phyloP scores from a whole-genome alignment of 371 early-diverging fungal genomes.

The Fennellomyces sp. region DNA sequence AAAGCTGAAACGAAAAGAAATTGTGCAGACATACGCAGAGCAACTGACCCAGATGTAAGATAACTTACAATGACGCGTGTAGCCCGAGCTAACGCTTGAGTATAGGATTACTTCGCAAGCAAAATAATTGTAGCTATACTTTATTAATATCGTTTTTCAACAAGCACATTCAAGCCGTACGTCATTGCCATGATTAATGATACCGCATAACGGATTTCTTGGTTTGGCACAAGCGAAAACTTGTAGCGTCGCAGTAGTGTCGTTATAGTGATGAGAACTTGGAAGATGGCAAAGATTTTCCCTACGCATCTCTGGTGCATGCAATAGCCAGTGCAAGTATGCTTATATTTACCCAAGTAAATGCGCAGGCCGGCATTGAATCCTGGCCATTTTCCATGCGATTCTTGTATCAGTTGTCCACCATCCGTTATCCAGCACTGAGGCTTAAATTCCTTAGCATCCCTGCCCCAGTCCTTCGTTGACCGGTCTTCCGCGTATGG shows the following conservation, averaged over 20 bases:
- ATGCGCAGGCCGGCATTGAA: constrained; percentile 56
- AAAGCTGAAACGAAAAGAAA: constrained; percentile 87
- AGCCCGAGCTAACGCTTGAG: too few species aligned
- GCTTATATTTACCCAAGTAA: constrained; percentile 35
- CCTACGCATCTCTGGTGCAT: too few species aligned
- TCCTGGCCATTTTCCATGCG: constrained; percentile 38
- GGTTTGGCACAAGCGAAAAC: constrained; percentile 46
- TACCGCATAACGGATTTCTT: constrained; percentile 31
- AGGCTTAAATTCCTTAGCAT: constrained; percentile 59
- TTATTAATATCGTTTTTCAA: constrained; percentile 29
- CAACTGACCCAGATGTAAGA: constrained; percentile 71
- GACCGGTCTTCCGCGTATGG: constrained; percentile 57
- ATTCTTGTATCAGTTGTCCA: constrained; percentile 25
- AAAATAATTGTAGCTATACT: constrained; percentile 1
- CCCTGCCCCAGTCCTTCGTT: constrained; percentile 57
- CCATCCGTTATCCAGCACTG: constrained; percentile 54
- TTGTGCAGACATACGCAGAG: constrained; percentile 62
- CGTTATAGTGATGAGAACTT: constrained; percentile 49
- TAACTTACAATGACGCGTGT: too few species aligned
- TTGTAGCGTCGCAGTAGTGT: constrained; percentile 47
- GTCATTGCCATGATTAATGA: constrained; percentile 57
- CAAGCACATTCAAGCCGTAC: constrained; percentile 43
- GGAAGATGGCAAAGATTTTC: constrained; percentile 54
- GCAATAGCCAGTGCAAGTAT: too few species aligned
- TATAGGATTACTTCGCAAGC: not conserved